Evolutionary conservation across 2,329 filamentous ascomycete species (phyloP), one percentile per base, ranked within the genome.

Genomic region (Ophiosphaerella korrae): DNA sequence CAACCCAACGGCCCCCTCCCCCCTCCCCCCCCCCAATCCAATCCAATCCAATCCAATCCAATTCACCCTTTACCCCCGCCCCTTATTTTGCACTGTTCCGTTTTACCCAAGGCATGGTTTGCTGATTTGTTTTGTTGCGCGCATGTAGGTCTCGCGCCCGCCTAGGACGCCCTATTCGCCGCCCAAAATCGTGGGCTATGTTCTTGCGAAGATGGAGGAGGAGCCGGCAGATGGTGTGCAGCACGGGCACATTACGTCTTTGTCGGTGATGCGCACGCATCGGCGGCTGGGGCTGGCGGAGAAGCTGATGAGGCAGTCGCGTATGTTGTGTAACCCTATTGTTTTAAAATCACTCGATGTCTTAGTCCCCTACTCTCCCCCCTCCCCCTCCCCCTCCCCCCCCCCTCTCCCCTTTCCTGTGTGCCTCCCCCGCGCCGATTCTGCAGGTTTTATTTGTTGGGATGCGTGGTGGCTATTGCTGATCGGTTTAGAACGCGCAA

Each of bases 151-250:
- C 50, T 89, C 88, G 16, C 85, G 91, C 32, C 89, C 91, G 31
- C 84, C 84, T 64, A 88, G 88, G 72, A 85, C 87, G 0, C 87
- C 88, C 40, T 89, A 93, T 75, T 89, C 95, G 74, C 94, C 95
- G 67, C 94, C 94, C 62, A 96, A 97, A 77, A 96, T 99, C 54
- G 94, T 99, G 21, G 94, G 94, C 66, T 99, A 99, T 73, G 94
- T 99, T n/a, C 86, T 99, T 23, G 94, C 94, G 44, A 99, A 99
- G 83, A 99, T 99, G 92, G 94, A 99, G 77, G 94, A 99, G 80
- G 94, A 97, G 75, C 93, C 94, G 7, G 72, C 88, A 53, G 93
- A 97, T 74, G 92, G 92, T 51, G 80, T 97, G 35, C 89, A 88
- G 64, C 94, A 97, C 77, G 94, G 94, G 13, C 94, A 99, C 78